Conservation (phyloP, 2,329 filamentous ascomycete genomes). For the Cordyceps pruinosa region DNA sequence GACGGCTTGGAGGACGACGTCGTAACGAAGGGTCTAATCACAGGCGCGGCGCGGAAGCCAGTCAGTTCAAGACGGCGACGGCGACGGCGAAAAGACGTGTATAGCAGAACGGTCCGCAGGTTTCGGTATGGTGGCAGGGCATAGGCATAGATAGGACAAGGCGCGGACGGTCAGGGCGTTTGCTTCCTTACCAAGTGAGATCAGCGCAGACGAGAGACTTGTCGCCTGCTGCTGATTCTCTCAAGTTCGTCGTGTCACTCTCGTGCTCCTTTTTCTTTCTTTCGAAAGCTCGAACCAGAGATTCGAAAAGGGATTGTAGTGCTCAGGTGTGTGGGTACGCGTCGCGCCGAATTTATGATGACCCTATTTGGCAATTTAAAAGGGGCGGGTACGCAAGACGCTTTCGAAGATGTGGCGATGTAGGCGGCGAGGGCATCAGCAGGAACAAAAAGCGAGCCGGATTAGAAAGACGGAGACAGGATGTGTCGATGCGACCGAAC, state of each 20-base stretch:
- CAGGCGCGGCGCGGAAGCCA: neutral
- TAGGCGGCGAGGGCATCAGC: slow-evolving; percentile 21
- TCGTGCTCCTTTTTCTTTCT: slow-evolving; percentile 13
- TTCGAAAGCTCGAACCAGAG: slow-evolving; percentile 11
- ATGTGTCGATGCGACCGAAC: slow-evolving; percentile 23
- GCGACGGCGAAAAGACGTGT: neutral
- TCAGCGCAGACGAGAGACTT: slow-evolving; percentile 54
- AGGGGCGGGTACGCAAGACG: slow-evolving; percentile 6
- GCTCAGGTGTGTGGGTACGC: slow-evolving; percentile 13
- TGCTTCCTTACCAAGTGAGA: slow-evolving; percentile 44
- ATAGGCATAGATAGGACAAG: neutral
- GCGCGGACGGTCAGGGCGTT: neutral
- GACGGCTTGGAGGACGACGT: slow-evolving; percentile 49
- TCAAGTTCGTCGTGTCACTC: slow-evolving; percentile 20
- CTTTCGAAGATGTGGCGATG: neutral
- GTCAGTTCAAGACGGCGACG: neutral
- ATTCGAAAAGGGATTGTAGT: slow-evolving; percentile 8
- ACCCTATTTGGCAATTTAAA: slow-evolving; percentile 6
- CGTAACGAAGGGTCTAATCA: slow-evolving; percentile 30
- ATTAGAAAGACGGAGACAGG: neutral
- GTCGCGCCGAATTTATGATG: slow-evolving; percentile 12
- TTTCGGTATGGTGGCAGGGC: neutral
- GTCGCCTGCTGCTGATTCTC: slow-evolving; percentile 57
- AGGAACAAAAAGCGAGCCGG: slow-evolving; percentile 19
- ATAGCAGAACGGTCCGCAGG: neutral